phyloP scores from a whole-genome alignment of 768 basidiomycete species.

The Pulveroboletus frians region DNA sequence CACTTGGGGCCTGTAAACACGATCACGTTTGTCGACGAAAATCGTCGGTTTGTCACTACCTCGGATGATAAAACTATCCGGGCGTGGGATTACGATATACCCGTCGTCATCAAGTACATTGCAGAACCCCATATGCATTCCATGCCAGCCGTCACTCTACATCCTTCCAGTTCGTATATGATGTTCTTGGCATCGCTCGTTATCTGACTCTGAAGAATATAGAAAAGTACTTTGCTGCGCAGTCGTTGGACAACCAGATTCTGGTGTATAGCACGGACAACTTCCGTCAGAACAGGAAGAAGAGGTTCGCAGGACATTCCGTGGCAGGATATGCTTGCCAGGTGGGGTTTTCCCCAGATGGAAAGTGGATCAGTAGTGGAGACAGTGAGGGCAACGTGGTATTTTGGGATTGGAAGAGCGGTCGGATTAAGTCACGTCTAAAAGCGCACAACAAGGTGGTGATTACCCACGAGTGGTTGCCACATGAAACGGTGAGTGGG shows the following conservation, averaged over 20 bases:
- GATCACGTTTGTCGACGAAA: conserved; percentile 98
- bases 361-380: conserved; percentile 96
- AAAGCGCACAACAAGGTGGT: conserved; percentile 94
- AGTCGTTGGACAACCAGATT: conserved; percentile 98
- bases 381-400: conserved; percentile 93
- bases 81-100: conserved; percentile 99
- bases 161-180: conserved; percentile 79
- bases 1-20: conserved; percentile 98
- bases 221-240: conserved; percentile 97
- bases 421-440: conserved; percentile 85
- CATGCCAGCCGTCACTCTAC: conserved; percentile 95
- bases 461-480: conserved; percentile 96
- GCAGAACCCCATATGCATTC: conserved; percentile 99
- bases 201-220: conserved; percentile 5
- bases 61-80: conserved; percentile 99
- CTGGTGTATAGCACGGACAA: conserved; percentile 96
- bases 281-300: conserved; percentile 98
- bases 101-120: conserved; percentile 99
- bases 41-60: conserved; percentile 94
- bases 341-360: conserved; percentile 96
- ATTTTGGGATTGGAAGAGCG: conserved; percentile 99
- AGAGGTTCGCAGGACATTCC: conserved; percentile 95
- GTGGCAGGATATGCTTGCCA: conserved; percentile 97
- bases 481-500: conserved; percentile 85
- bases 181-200: conserved; percentile 1